Evolutionary conservation across 257 asterid species (phyloP), one percentile per base, ranked within the genome.

Genomic region (Plantago elongata): DNA sequence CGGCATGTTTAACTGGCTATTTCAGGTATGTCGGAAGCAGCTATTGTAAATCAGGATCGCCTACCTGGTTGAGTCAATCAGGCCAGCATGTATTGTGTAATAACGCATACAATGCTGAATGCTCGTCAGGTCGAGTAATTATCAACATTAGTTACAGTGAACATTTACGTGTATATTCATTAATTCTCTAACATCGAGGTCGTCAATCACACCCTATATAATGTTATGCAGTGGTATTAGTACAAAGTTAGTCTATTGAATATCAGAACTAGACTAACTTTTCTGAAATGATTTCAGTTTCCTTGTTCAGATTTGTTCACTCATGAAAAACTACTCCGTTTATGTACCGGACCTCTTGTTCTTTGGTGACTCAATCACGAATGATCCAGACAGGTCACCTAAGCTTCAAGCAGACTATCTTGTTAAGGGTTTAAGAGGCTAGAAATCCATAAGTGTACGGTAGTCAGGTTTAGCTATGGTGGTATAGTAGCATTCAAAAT

Each of bases 401-500:
- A 30, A 57, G 45, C 83, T 90, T 64, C 96, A 90, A 77, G 95
- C 96, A 11, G 89, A 79, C 73, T 83, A 86, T 47, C 74, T 90
- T 54, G 82, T 61, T 4, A 72, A 77, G 95, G 84, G 63, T 59
- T 90, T 34, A 75, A 84, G 63, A 78, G 65, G 78, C 74, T 90
- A 47, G 90, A 95, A 0, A 43, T 90, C 2, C 90, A 80, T 71
- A 76, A 71, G 62, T 90, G 97, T 60, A 69, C 83, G 43, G 76
- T 85, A 71, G 90, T 90, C 51, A 96, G 95, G 13, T 90, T 87
- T 73, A 90, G 97, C 73, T 90, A 90, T 63, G 97, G 97, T 10
- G 97, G 97, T 22, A 85, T 87, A 96, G 97, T 90, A 68, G 95
- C 96, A 17, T 90, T 90, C 52, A 87, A 87, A 88, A 75, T 90